Base-by-base conservation (phyloP, 768 basidiomycete genomes). In the Chiua virens region DNA sequence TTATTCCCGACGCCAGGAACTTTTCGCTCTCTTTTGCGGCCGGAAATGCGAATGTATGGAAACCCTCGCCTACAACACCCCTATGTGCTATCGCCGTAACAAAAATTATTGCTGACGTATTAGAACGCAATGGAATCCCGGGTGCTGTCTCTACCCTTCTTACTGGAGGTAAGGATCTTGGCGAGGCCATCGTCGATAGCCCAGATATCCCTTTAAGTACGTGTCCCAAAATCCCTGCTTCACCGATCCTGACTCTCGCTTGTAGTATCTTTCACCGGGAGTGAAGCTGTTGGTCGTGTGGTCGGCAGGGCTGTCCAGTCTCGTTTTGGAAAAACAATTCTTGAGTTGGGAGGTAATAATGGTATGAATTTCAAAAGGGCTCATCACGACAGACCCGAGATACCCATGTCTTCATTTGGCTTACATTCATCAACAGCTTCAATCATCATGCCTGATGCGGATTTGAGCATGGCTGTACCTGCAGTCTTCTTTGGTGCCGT, bases 271-370 rank as follows among this genome's bases (percentile, higher is more conserved):
- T 98, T 98, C 69, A 98, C 96, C 3, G 96, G 96, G 5, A 93
- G 90, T 62, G 96, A 98, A 69, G 75, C 76, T 46, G 85, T 92
- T 48, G 96, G 96, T 13, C 80, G 87, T 45, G 79, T 83, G 50
- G 93, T 98, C n/a, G 89, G 89, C n/a, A 85, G 83, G 72, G 77
- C 76, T 54, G 94, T 97, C 3, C 89, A 89, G 67, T 83, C 84
- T 49, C 78, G 92, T 55, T 96, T 95, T 68, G 95, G 94, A 18
- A 92, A 96, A 72, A 78, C 84, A 27, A 82, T 98, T 20, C 79
- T 98, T 22, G 96, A 98, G 66, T 75, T 98, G 3, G 95, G 95
- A 22, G 96, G 96, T 32, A 98, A 98, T 73, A 98, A 98, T 64
- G 92, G 92, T 92, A 69, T 47, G 75, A 22, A 50, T 53, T 59